Base-by-base conservation (phyloP, 129 eudicot species). In the Centella asiatica region DNA sequence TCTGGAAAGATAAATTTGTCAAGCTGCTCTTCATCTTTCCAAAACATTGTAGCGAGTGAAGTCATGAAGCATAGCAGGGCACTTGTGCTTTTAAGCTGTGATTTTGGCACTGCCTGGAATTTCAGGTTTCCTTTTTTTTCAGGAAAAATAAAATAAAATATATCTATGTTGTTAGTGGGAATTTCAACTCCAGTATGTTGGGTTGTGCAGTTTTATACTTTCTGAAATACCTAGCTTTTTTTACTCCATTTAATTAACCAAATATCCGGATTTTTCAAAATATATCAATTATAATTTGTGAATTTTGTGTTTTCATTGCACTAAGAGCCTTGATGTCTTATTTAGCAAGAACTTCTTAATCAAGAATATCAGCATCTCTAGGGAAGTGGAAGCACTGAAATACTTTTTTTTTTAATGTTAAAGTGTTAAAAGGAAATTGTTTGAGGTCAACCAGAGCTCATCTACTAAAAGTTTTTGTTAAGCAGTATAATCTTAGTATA, bases 51-150 rank as follows among this genome's bases (percentile, higher is more conserved):
- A 47, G 97, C 84, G 62, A 56, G 33, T 9, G 94, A 86, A 31
- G 56, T 79, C 44, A 83, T 90, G 89, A 90, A 81, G 75, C 97
- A 86, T 69, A 90, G 97, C 78, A 77, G 77, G 76, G 80, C 77
- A 44, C 87, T 90, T 70, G 53, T 86, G 84, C 64, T 90, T 78
- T 62, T 90, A 62, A 86, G 94, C 71, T 74, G 76, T 77, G 97
- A 90, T 78, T 86, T 81, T 75, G 97, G 95, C 65, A 86, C 94
- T 18, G 94, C 95, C 33, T 90, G 97, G 97, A 90, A 86, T 79
- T 71, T 74, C 74, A 90, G 97, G 97, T 85, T 26, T 46, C 34
- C 45, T 9, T 53, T 56, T 58, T 11, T 2, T n/a, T n/a, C n/a
- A n/a, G n/a, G n/a, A n/a, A n/a, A n/a, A n/a, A n/a, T n/a, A n/a